phyloP scores from a whole-genome alignment of 176 grass and related monocot genomes.

The Paspalum vaginatum region DNA sequence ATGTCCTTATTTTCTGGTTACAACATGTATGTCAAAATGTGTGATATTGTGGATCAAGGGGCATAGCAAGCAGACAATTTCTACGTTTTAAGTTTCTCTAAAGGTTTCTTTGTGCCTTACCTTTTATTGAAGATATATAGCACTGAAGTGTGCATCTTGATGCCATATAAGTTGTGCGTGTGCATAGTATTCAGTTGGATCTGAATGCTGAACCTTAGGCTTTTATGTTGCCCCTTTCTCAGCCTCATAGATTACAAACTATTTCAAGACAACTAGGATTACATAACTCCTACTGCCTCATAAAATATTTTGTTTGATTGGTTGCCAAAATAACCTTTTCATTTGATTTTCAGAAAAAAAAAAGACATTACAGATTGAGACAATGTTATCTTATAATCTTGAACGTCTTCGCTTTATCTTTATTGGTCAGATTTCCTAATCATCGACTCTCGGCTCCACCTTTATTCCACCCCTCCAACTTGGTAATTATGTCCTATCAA shows the following conservation, averaged over 20 bases:
- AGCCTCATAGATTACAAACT: background rate
- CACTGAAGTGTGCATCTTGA: background rate
- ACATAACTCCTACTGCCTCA: background rate
- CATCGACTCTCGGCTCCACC: slow-evolving; percentile 3
- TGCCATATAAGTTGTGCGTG: background rate
- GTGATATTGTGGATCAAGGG: background rate
- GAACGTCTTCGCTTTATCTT: background rate
- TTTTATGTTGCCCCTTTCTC: background rate
- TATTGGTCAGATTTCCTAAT: background rate
- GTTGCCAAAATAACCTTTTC: background rate
- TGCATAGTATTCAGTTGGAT: background rate
- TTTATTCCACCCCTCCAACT: background rate
- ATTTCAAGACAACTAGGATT: background rate
- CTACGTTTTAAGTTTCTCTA: slow-evolving; percentile 19
- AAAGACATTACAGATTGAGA: background rate
- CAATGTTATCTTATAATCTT: background rate
- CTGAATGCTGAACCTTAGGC: background rate
- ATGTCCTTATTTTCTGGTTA: slow-evolving; percentile 1
- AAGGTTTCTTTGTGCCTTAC: background rate
- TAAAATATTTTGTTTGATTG: background rate
- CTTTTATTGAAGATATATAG: background rate
- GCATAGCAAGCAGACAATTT: background rate
- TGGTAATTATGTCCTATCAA: background rate
- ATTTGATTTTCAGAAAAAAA: background rate
- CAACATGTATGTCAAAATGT: background rate